Percentiles rank a stretch among this genome's conserved stretches.
These are phyloP conservation scores for Auricularia auricula-judae DNA, from an alignment of 768 basidiomycete genomes.

Conservation along the genomic window DNA sequence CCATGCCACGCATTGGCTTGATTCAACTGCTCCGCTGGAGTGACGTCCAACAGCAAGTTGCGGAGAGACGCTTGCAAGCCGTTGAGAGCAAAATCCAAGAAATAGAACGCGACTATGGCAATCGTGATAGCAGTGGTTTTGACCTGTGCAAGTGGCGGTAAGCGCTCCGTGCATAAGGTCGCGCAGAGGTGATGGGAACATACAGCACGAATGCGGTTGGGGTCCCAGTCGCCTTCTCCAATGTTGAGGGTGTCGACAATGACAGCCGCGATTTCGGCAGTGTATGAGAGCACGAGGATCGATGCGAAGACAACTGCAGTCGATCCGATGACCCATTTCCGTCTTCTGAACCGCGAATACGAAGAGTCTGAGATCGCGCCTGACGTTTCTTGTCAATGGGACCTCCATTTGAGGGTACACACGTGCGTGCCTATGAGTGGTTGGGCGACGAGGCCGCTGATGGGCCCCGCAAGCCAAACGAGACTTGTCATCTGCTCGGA, in stretches of 20 bases:
- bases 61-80: constrained; percentile 86
- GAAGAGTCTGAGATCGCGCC: constrained; percentile 95
- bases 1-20: constrained; percentile 98
- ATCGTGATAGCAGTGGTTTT: constrained; percentile 66
- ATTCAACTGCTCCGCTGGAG: constrained; percentile 81
- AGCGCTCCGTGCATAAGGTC: not conserved
- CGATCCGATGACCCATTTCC: constrained; percentile 89
- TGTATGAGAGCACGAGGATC: constrained; percentile 75
- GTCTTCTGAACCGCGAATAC: constrained; percentile 75
- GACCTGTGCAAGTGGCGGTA: constrained; percentile 29
- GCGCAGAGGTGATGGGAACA: constrained; percentile 12
- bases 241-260: constrained; percentile 68
- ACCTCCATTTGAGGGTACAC: not conserved
- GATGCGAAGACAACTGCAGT: constrained; percentile 70
- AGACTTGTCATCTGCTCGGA: constrained; percentile 86
- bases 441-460: constrained; percentile 90
- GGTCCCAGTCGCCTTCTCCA: constrained; percentile 82
- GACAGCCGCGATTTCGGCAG: constrained; percentile 55
- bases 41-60: constrained; percentile 86
- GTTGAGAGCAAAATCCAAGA: constrained; percentile 96
- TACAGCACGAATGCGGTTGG: constrained; percentile 52
- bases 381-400: constrained; percentile 18
- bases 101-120: constrained; percentile 83
- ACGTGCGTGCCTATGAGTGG: constrained; percentile 76
- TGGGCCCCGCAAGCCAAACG: constrained; percentile 93